Percentiles rank a stretch among this genome's conserved stretches.
These are phyloP conservation scores for Hydrangea macrophylla DNA, from an alignment of 148 eudicot species.

Conservation along the genomic window DNA sequence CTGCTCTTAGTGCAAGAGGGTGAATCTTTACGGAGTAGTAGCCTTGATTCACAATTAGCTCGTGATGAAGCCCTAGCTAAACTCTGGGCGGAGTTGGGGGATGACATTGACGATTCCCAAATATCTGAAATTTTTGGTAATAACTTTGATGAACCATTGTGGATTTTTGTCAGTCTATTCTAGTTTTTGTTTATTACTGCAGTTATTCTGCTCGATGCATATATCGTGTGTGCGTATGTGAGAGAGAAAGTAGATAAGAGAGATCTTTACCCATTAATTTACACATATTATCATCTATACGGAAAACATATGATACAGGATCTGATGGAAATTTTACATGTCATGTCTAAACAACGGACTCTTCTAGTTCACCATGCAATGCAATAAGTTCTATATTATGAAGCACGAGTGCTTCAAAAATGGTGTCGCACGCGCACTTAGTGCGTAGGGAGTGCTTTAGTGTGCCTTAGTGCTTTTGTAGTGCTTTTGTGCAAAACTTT, in stretches of 20 bases:
- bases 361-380: not conserved
- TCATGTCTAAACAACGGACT: not conserved
- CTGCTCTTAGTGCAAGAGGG: conserved; percentile 28
- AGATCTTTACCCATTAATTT: not conserved
- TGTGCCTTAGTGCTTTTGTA: no score
- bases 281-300: not conserved
- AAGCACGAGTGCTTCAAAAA: no score
- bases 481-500: no score
- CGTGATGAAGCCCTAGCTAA: conserved; percentile 81
- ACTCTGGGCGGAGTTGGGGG: conserved; percentile 52
- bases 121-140: conserved; percentile 32
- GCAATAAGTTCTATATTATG: not conserved
- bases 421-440: no score
- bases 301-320: not conserved
- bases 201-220: not conserved
- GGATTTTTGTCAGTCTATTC: not conserved
- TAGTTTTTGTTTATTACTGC: not conserved
- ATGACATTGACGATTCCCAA: conserved; percentile 40
- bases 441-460: no score
- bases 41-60: conserved; percentile 46
- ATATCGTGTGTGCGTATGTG: no score
- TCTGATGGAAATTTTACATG: not conserved
- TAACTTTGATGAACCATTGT: conserved; percentile 5
- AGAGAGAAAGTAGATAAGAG: no score
- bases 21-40: conserved; percentile 46